A percentile compares a stretch with the other conserved stretches of the same genome.
phyloP scores from a whole-genome alignment of 169 alveolate genomes.

The Theileria sp. region DNA sequence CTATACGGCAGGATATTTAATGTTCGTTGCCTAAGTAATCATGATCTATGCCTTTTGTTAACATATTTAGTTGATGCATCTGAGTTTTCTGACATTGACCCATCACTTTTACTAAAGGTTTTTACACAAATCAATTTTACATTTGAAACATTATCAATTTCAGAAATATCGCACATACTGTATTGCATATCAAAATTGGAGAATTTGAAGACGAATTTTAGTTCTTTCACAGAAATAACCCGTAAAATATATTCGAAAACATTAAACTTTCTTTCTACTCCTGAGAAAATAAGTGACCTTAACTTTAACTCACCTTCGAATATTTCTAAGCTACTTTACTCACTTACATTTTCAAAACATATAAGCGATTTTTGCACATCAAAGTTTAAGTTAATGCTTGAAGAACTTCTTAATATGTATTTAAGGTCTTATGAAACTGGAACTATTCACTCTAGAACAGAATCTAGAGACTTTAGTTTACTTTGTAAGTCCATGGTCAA shows the following conservation, averaged over 20 bases:
- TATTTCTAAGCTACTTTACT: background rate
- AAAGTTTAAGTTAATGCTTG: background rate
- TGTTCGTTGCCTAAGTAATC: conserved; percentile 19
- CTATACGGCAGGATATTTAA: conserved; percentile 38
- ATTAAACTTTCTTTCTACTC: background rate
- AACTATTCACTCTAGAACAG: background rate
- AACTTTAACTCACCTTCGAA: background rate
- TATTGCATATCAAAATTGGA: conserved; percentile 16
- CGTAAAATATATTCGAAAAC: background rate
- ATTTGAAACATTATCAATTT: conserved; percentile 35
- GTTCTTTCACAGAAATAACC: background rate
- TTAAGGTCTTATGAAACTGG: background rate
- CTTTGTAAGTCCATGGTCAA: conserved; percentile 30
- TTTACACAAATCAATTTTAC: conserved; percentile 16
- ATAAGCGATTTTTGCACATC: background rate
- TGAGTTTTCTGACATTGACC: conserved; percentile 5
- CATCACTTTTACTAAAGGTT: conserved; percentile 20
- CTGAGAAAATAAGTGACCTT: background rate
- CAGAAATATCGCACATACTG: conserved; percentile 32
- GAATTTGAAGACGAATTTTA: background rate
- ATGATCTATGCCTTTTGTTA: conserved; percentile 28
- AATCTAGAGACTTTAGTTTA: conserved; percentile 30
- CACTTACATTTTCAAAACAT: background rate
- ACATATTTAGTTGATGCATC: conserved; percentile 29
- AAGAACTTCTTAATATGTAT: background rate